Evolutionary conservation across 1,284 basidiomycete species (phyloP), one percentile per base, ranked within the genome.

Genomic region (Mycosarcoma maydis): DNA sequence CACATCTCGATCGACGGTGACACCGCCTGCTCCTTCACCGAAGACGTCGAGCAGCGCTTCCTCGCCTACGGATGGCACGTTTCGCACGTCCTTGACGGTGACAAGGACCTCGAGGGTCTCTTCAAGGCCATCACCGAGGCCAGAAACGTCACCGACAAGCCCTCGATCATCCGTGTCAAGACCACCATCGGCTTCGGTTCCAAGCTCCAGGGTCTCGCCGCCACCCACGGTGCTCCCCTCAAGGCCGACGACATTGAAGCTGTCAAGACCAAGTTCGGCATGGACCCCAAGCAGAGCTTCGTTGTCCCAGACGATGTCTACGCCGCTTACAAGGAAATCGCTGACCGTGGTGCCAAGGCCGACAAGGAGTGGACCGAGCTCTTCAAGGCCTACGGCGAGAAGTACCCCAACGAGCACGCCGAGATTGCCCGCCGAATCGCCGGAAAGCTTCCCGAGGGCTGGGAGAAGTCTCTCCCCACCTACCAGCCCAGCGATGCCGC

Each of bases 161-260:
- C 94, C 41, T 92, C 92, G 33, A 85, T 97, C 76, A 91, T 96
- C 83, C 87, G 88, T 72, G 84, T 95, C 58, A 88, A 86, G 82
- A 97, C 94, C 64, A 95, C 90, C 62, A 97, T 97, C 73, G 94
- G 94, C 51, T 97, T 87, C 82, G 94, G 94, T 64, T 96, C 94
- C 42, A 90, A 91, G 85, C 87, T 88, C 80, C 90, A 93, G 84
- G 94, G 94, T 73, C 92, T 91, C 17, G 92, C 95, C 78, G 91
- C 91, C 75, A 92, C 96, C 68, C 94, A 97, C 84, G 94, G 94
- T 76, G 69, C 80, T 90, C 91, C 94, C 60, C 87, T 97, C 78
- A 96, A 96, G 87, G 86, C 90, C 30, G 94, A 97, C 82, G 94
- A 97, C 83, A 91, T 95, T 53, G 86, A 85, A 65, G 83, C 88